These are phyloP conservation scores for Xylaria venustula DNA, from an alignment of 495 filamentous ascomycete species.

Conservation along the genomic window DNA sequence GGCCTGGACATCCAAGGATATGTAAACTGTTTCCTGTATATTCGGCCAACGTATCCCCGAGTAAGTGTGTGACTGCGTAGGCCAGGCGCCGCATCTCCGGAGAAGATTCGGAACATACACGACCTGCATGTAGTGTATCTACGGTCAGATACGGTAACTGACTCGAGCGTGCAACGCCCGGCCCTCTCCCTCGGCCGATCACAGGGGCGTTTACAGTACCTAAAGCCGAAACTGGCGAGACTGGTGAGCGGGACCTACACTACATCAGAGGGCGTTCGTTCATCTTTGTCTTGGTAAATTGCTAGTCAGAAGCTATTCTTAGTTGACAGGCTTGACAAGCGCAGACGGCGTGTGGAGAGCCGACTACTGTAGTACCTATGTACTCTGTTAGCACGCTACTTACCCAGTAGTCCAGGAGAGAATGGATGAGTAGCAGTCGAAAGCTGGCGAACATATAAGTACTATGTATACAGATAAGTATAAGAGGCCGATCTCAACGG, in stretches of 20 bases:
- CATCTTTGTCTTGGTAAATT: not conserved
- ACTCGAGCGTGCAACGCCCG: conserved; percentile 2
- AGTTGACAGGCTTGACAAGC: conserved; percentile 8
- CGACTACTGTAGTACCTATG: not conserved
- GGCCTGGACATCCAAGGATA: no score
- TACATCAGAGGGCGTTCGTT: no score
- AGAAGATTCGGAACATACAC: no score
- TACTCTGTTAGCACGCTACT: not conserved
- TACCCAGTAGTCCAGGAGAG: no score
- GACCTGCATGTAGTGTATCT: no score
- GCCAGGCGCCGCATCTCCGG: not conserved
- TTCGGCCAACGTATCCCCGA: no score
- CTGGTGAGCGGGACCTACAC: not conserved
- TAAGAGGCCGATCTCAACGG: conserved; percentile 1
- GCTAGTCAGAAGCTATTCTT: conserved; percentile 6
- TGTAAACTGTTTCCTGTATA: no score
- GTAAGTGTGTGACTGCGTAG: no score
- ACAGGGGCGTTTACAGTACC: not conserved
- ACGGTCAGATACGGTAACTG: not conserved
- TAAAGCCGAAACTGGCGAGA: not conserved
- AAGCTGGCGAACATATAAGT: no score
- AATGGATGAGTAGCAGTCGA: no score
- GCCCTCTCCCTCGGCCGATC: not conserved
- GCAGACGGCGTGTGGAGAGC: not conserved
- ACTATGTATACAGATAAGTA: not conserved